Evolutionary conservation across 1,284 basidiomycete species (phyloP).

Genomic region (Rhizoctonia solani): DNA sequence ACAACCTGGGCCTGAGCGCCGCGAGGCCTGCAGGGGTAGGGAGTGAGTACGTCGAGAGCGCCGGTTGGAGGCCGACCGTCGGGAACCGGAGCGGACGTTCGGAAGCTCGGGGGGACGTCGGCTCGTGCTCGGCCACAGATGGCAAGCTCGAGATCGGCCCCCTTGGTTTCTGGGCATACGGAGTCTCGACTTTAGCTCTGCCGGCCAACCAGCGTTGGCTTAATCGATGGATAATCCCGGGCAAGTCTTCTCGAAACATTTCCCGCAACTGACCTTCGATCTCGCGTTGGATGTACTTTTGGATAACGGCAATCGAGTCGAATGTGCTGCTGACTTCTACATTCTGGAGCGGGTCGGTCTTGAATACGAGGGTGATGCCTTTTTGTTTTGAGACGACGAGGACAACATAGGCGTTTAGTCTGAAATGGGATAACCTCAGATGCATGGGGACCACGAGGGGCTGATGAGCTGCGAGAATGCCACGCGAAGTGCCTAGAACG

Average conservation of each 20-base stretch:
- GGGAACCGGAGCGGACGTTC: slow-evolving; percentile 34
- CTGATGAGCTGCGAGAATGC: slow-evolving; percentile 90
- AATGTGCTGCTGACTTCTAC: slow-evolving; percentile 98
- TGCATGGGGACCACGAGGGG: slow-evolving; percentile 98
- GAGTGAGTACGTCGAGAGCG: slow-evolving; percentile 31
- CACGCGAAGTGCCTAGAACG: slow-evolving; percentile 71
- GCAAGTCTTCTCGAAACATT: slow-evolving; percentile 97
- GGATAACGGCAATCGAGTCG: slow-evolving; percentile 96
- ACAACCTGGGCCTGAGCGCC: slow-evolving; percentile 15
- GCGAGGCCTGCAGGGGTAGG: slow-evolving; percentile 20
- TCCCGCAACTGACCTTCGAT: slow-evolving; percentile 97
- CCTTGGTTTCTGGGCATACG: slow-evolving; percentile 62
- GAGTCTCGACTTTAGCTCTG: slow-evolving; percentile 75
- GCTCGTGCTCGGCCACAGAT: slow-evolving; percentile 41
- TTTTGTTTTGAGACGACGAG: slow-evolving; percentile 96
- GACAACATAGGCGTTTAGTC: slow-evolving; percentile 94
- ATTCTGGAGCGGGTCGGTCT: slow-evolving; percentile 97
- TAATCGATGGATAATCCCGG: slow-evolving; percentile 94
- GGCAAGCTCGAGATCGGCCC: slow-evolving; percentile 44
- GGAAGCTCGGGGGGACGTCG: slow-evolving; percentile 41
- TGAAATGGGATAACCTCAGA: slow-evolving; percentile 92
- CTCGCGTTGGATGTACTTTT: slow-evolving; percentile 94
- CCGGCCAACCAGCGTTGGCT: slow-evolving; percentile 90
- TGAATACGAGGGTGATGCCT: slow-evolving; percentile 99
- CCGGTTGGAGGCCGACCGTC: slow-evolving; percentile 34